Percentiles rank a stretch among this genome's conserved stretches.
phyloP scores from a whole-genome alignment of 1,284 basidiomycete genomes.

The Trametes sp. region DNA sequence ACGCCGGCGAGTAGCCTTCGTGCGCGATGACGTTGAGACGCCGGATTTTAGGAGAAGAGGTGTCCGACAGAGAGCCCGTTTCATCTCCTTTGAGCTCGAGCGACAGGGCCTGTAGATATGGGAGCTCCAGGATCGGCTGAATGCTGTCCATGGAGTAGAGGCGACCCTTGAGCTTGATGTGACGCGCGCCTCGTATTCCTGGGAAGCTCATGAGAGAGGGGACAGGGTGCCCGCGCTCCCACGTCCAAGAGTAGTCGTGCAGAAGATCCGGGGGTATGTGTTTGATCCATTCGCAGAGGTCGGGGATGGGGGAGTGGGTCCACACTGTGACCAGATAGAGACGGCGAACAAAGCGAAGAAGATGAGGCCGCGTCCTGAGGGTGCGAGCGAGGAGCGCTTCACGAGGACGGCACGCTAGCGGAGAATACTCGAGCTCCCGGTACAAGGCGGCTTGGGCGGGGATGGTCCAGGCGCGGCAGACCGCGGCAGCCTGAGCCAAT shows the following conservation, averaged over 20 bases:
- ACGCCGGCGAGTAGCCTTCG: conserved; percentile 6
- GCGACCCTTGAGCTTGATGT: conserved; percentile 13
- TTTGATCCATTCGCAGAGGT: conserved; percentile 21
- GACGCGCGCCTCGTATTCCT: conserved; percentile 6
- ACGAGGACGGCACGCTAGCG: conserved; percentile 1
- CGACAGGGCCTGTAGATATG: conserved; percentile 4
- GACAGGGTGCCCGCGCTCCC: conserved; percentile 19
- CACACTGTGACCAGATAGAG: conserved; percentile 19
- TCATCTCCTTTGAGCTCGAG: conserved; percentile 25
- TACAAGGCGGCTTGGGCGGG: conserved; percentile 22
- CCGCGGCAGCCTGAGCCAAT: conserved; percentile 9
- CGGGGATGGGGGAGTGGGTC: conserved; percentile 19
- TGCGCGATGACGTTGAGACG: conserved; percentile 10
- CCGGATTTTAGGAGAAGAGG: neutral
- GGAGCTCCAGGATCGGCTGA: conserved; percentile 18
- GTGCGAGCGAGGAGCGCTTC: conserved; percentile 22
- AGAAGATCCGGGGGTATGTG: conserved; percentile 15
- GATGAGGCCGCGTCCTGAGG: conserved; percentile 19
- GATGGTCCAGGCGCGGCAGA: conserved; percentile 13
- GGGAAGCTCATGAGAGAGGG: conserved; percentile 16
- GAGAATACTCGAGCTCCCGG: conserved; percentile 18
- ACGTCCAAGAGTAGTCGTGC: conserved; percentile 14
- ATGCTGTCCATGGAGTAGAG: conserved; percentile 15
- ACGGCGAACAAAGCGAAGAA: conserved; percentile 14
- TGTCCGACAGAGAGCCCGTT: conserved; percentile 2